Conservation (phyloP, 1,284 basidiomycete species). For the Grifola frondosa region DNA sequence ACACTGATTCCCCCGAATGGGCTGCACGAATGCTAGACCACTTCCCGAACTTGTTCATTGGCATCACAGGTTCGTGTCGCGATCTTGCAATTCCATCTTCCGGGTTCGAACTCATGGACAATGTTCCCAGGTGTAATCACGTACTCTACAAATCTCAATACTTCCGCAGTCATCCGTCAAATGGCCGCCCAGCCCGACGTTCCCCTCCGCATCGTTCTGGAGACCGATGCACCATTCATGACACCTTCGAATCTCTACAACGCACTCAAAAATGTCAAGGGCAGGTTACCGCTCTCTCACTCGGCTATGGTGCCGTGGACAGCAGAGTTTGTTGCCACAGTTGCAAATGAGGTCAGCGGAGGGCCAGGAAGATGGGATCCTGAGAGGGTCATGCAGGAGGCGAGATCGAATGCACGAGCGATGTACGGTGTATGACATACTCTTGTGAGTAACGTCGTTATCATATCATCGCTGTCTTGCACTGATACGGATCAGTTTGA, state of each 20-base stretch:
- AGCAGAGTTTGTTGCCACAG: conserved; percentile 65
- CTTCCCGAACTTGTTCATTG: conserved; percentile 79
- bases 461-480: too few species aligned
- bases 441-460: too few species aligned
- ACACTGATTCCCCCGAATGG: conserved; percentile 75
- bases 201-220: conserved; percentile 64
- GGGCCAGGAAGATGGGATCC: conserved; percentile 44
- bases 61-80: conserved; percentile 59
- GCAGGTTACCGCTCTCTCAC: conserved; percentile 68
- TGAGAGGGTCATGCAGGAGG: conserved; percentile 57
- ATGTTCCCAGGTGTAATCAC: conserved; percentile 65
- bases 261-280: conserved; percentile 52
- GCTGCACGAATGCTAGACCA: conserved; percentile 67
- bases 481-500: neutral
- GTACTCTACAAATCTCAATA: conserved; percentile 70
- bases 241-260: conserved; percentile 70
- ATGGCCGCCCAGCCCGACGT: conserved; percentile 37
- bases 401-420: conserved; percentile 60
- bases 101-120: conserved; percentile 1
- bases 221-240: conserved; percentile 86
- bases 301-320: conserved; percentile 83
- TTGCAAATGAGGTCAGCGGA: conserved; percentile 39
- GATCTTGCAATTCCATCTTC: neutral
- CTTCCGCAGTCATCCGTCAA: conserved; percentile 55
- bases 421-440: conserved; percentile 59